Conservation (phyloP, 2,329 filamentous ascomycete genomes). For the Bretziella fagacearum region DNA sequence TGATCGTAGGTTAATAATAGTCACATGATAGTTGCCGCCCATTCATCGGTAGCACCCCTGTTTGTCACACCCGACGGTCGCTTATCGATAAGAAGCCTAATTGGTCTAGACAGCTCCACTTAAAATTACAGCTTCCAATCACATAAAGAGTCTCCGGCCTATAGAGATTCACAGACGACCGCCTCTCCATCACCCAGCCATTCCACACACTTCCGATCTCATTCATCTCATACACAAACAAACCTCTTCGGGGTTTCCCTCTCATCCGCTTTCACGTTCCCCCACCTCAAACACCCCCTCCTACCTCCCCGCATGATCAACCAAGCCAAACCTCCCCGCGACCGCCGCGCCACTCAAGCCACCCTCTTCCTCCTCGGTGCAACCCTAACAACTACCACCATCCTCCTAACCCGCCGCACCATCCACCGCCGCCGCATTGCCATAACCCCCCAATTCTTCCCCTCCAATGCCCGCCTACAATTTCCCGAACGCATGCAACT, state of each 20-base stretch:
- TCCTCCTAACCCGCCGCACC: conserved; percentile 54
- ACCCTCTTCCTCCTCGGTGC: conserved; percentile 59
- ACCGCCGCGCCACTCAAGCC: conserved; percentile 43
- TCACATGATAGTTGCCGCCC: not conserved
- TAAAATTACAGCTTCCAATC: too few species aligned
- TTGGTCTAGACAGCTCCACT: not conserved
- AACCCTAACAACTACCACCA: conserved; percentile 56
- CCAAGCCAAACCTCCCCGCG: conserved; percentile 21
- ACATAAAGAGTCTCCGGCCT: not conserved
- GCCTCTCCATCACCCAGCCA: too few species aligned
- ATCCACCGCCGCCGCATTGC: conserved; percentile 45
- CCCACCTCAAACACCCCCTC: conserved; percentile 7
- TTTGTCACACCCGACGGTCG: not conserved
- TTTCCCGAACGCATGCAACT: conserved; percentile 21
- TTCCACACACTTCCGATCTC: too few species aligned
- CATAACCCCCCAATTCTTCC: conserved; percentile 54
- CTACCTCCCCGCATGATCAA: conserved; percentile 15
- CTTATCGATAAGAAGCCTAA: not conserved
- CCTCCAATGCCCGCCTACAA: conserved; percentile 31
- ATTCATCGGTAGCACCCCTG: not conserved
- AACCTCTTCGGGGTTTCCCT: too few species aligned
- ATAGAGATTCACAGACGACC: too few species aligned
- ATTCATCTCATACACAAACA: too few species aligned
- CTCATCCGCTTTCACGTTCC: not conserved
- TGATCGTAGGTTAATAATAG: too few species aligned